Base-by-base conservation (phyloP, 768 basidiomycete species). In the Termitomyces sp. region DNA sequence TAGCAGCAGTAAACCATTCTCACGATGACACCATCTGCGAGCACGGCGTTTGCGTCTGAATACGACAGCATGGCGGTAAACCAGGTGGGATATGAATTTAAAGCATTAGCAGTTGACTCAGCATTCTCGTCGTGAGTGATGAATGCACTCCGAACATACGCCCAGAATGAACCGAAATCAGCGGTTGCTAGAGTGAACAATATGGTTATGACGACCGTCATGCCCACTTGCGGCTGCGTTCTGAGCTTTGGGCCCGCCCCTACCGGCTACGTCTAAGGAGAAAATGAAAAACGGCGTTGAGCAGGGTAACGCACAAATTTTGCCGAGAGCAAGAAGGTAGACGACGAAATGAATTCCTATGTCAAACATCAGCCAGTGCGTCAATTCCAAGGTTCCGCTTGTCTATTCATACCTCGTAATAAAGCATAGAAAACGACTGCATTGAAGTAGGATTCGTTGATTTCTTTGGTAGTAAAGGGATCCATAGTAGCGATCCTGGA, bases 361-460 rank as follows among this genome's bases (percentile, higher is more conserved):
- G 32, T 5, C 16, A 23, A 30, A 14, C 16, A 32, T 60, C 16
- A 23, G 47, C 28, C n/a, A 48, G 4, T 58, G n/a, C 10, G 13
- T 3, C 1, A n/a, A 10, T 16, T 12, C 44, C 36, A 10, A 47
- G 55, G 43, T 16, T 14, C 32, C 10, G 18, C 4, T 5, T 5
- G 30, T 43, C 30, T 26, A 1, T 4, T 16, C 55, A 16, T 57
- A 64, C 60, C 63, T 57, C 58, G 46, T 58, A 64, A 32, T 9
- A 64, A 32, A 41, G 58, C 50, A 23, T 64, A 51, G 36, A 64
- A 57, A 40, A 59, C 52, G 41, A 50, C 30, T 4, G 61, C 49
- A 55, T 64, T 61, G 32, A 62, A 64, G 40, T 61, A 64, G 1
- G 55, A 50, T 35, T 64, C 46, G 18, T 59, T 59, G 5, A 62